These are phyloP conservation scores for Lasiosphaeriaceae sp. DNA, from an alignment of 495 filamentous ascomycete species.

Conservation along the genomic window DNA sequence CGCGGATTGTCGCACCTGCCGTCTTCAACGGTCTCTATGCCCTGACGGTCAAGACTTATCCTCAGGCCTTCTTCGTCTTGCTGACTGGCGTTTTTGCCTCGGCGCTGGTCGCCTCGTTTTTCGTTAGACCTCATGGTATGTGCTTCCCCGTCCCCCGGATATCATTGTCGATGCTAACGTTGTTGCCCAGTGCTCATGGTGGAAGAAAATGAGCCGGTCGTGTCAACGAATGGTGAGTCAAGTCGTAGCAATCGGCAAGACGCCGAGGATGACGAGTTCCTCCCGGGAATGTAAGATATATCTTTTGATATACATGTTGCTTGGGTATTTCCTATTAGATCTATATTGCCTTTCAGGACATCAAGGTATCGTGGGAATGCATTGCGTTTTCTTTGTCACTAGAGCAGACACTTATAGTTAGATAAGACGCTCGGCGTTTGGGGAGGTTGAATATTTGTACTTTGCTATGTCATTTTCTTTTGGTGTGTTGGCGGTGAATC, in stretches of 20 bases:
- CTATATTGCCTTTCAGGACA: too few species aligned
- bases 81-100: constrained; percentile 63
- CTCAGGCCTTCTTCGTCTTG: constrained; percentile 79
- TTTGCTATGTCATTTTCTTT: neutral
- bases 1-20: constrained; percentile 71
- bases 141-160: neutral
- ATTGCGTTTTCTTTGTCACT: neutral
- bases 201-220: neutral
- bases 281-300: constrained; percentile 10
- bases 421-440: neutral
- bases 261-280: constrained; percentile 26
- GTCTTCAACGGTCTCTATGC: constrained; percentile 85
- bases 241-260: constrained; percentile 10
- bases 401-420: neutral
- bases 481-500: neutral
- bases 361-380: too few species aligned
- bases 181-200: constrained; percentile 8
- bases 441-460: neutral
- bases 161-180: neutral
- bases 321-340: too few species aligned
- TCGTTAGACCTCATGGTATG: constrained; percentile 72
- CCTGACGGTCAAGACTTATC: constrained; percentile 68
- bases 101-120: constrained; percentile 60
- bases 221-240: neutral
- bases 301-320: too few species aligned